Percentiles rank a stretch among this genome's conserved stretches.
Conservation (phyloP, 2,329 filamentous ascomycete genomes). For the Cladosporium colombiae region DNA sequence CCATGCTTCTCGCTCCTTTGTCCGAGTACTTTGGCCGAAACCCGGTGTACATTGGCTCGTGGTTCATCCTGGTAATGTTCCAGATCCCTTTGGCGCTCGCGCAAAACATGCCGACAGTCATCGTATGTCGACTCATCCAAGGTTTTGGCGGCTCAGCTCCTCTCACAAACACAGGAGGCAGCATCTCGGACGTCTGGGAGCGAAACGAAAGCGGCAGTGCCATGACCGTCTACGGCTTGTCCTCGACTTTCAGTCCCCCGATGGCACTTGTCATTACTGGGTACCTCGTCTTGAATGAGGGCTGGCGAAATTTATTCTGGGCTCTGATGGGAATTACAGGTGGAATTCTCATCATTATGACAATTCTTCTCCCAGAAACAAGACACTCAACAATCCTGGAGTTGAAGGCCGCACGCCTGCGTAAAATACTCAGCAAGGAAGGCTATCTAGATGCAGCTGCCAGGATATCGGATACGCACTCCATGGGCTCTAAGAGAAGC, state of each 20-base stretch:
- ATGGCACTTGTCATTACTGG: slow-evolving; percentile 40
- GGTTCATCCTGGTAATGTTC: slow-evolving; percentile 46
- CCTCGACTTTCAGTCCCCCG: slow-evolving; percentile 40
- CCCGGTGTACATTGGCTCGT: slow-evolving; percentile 34
- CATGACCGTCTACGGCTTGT: slow-evolving; percentile 42
- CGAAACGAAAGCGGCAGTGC: slow-evolving; percentile 48
- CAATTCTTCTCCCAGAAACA: slow-evolving; percentile 34
- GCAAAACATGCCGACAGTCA: slow-evolving; percentile 44
- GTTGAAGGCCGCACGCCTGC: slow-evolving; percentile 68
- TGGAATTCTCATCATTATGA: slow-evolving; percentile 29
- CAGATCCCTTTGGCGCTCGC: slow-evolving; percentile 47
- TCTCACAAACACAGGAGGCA: slow-evolving; percentile 44
- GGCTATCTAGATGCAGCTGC: slow-evolving; percentile 20
- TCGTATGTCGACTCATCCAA: slow-evolving; percentile 46
- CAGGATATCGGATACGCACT: slow-evolving; percentile 28
- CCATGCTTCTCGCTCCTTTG: slow-evolving; percentile 25
- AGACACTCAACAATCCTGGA: slow-evolving; percentile 35
- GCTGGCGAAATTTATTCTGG: slow-evolving; percentile 32
- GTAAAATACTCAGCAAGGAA: slow-evolving; percentile 41
- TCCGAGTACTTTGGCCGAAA: slow-evolving; percentile 27
- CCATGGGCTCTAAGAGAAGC: slow-evolving; percentile 26
- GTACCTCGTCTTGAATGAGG: slow-evolving; percentile 34
- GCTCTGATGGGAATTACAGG: slow-evolving; percentile 32
- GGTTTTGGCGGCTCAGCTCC: slow-evolving; percentile 40
- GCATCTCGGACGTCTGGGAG: slow-evolving; percentile 48